phyloP scores from a whole-genome alignment of 202 grass and related monocot species.

The Schoenoplectus triqueter region DNA sequence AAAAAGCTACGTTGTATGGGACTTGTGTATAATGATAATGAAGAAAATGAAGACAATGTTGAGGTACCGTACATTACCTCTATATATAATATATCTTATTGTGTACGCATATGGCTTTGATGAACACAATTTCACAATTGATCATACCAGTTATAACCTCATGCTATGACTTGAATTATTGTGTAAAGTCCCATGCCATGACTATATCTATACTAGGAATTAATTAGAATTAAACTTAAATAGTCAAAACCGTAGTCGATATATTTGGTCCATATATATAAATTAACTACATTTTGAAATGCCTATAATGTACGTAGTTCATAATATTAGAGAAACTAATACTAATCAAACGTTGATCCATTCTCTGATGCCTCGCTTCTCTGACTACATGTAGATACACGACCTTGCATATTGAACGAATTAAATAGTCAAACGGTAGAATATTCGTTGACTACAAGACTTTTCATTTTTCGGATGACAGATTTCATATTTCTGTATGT shows the following conservation, averaged over 20 bases:
- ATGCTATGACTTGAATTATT: conserved; percentile 9
- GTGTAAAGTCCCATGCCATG: background rate
- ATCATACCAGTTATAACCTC: background rate
- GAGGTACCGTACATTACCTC: too few species aligned
- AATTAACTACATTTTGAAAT: too few species aligned
- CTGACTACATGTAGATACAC: too few species aligned
- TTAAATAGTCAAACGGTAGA: too few species aligned
- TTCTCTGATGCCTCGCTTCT: background rate
- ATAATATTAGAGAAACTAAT: too few species aligned
- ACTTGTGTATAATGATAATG: too few species aligned
- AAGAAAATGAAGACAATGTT: too few species aligned
- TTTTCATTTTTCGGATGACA: background rate
- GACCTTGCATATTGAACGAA: too few species aligned
- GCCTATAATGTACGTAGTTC: background rate
- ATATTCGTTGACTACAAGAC: too few species aligned
- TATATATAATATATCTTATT: background rate
- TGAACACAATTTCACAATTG: background rate
- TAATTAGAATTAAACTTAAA: background rate
- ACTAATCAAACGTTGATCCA: background rate
- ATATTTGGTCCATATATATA: too few species aligned
- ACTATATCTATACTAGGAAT: background rate
- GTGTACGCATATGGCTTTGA: background rate
- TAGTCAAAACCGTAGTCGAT: background rate
- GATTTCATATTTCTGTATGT: background rate
- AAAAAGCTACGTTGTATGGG: too few species aligned